Evolutionary conservation across 768 basidiomycete species (phyloP).

Genomic region (Suillus subluteus): DNA sequence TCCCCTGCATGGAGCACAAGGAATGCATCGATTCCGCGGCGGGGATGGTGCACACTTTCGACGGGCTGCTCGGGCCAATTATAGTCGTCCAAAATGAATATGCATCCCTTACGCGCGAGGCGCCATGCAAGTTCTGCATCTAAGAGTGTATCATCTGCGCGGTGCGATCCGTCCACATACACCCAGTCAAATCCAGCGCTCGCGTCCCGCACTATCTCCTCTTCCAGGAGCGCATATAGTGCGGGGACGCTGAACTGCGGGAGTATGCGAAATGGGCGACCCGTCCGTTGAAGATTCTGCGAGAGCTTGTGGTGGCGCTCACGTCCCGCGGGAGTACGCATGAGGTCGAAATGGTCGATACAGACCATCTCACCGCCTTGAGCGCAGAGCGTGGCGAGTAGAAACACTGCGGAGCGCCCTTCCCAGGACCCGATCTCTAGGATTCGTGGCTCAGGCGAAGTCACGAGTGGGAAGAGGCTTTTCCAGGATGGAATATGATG

Average conservation of each 20-base stretch:
- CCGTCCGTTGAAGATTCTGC: conserved; percentile 52
- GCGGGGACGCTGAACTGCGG: conserved; percentile 57
- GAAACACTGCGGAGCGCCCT: conserved; percentile 62
- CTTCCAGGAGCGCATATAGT: conserved; percentile 48
- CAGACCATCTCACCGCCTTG: conserved; percentile 51
- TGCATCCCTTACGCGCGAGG: conserved; percentile 50
- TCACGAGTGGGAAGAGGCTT: conserved; percentile 42
- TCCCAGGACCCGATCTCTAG: conserved; percentile 68
- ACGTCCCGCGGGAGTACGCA: conserved; percentile 49
- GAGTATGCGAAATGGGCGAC: conserved; percentile 48
- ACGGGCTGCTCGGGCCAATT: conserved; percentile 52
- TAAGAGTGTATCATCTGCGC: conserved; percentile 62
- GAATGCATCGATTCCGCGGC: conserved; percentile 59
- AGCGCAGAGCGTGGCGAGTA: conserved; percentile 50
- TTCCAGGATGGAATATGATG: conserved; percentile 47
- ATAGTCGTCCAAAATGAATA: conserved; percentile 64
- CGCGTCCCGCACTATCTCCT: conserved; percentile 40
- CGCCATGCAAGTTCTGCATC: conserved; percentile 65
- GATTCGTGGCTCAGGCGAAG: conserved; percentile 43
- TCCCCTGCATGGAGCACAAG: conserved; percentile 52
- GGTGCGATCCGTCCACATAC: conserved; percentile 62
- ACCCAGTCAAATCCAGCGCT: conserved; percentile 58
- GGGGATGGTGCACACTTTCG: conserved; percentile 56
- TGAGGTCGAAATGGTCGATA: conserved; percentile 63
- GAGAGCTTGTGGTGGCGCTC: conserved; percentile 46